phyloP scores from a whole-genome alignment of 305 asterid species.

The Rubia tinctorum region DNA sequence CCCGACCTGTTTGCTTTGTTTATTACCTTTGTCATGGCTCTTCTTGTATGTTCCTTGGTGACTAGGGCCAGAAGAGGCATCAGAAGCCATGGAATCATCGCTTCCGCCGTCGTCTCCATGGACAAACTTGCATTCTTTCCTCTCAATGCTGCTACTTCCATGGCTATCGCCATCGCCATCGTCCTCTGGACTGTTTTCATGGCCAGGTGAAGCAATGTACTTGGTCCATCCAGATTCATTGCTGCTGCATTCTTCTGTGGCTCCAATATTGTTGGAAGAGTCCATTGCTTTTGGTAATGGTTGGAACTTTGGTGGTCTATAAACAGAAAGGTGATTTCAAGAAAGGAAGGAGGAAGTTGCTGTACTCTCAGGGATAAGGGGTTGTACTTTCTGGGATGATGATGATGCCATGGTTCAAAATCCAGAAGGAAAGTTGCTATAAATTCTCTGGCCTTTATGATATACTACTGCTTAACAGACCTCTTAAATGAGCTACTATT shows the following conservation, averaged over 20 bases:
- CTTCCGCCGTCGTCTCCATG: slow-evolving; percentile 33
- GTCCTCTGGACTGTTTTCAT: slow-evolving; percentile 25
- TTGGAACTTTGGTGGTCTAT: slow-evolving; percentile 3
- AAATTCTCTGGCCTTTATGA: slow-evolving; percentile 59
- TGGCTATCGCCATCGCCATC: slow-evolving; percentile 23
- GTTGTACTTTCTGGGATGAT: slow-evolving; percentile 8
- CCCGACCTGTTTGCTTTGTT: slow-evolving; percentile 26
- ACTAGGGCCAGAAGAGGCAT: slow-evolving; percentile 58
- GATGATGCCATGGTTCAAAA: slow-evolving; percentile 24
- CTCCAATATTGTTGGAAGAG: slow-evolving; percentile 44
- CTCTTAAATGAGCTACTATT: slow-evolving; percentile 28
- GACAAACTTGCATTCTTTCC: slow-evolving; percentile 14
- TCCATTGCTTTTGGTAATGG: slow-evolving; percentile 41
- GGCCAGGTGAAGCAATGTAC: slow-evolving; percentile 65
- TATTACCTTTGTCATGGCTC: slow-evolving; percentile 12
- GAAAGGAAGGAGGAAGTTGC: slow-evolving; percentile 11
- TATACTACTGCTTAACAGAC: slow-evolving; percentile 52
- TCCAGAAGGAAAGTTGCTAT: slow-evolving; percentile 42
- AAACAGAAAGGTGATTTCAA: slow-evolving; percentile 18
- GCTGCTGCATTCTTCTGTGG: slow-evolving; percentile 75
- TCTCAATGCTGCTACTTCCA: slow-evolving; percentile 16
- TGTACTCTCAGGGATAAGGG: background rate
- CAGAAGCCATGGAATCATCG: slow-evolving; percentile 94
- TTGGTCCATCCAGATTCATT: slow-evolving; percentile 92
- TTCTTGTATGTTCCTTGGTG: slow-evolving; percentile 14